Evolutionary conservation across 169 alveolate species (phyloP).

Genomic region (Cyclospora cayetanensis): DNA sequence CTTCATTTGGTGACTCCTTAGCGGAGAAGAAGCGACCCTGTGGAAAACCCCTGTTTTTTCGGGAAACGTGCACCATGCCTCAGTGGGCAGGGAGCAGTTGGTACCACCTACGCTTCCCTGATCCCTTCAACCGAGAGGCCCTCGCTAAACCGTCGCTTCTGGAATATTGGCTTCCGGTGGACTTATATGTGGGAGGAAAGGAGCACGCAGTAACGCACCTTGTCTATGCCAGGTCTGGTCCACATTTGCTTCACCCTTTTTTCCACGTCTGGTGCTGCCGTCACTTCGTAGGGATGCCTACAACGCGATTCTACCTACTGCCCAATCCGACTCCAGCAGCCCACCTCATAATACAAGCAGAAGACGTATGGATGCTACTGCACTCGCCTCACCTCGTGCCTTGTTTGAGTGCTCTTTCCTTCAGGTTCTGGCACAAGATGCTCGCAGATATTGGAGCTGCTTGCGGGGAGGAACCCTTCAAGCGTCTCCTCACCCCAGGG

Average conservation of each 20-base stretch:
- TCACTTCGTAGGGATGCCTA: not conserved
- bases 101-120: slow-evolving; percentile 91
- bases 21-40: not conserved
- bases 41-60: not conserved
- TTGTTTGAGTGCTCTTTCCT: not conserved
- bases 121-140: slow-evolving; percentile 78
- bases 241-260: not conserved
- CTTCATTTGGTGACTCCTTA: not conserved
- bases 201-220: slow-evolving; percentile 95
- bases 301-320: not conserved
- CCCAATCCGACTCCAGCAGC: not conserved
- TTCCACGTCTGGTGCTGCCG: too few species aligned
- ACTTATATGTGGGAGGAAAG: slow-evolving; percentile 93
- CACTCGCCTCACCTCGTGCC: too few species aligned
- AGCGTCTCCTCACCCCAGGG: slow-evolving; percentile 88
- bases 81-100: slow-evolving; percentile 96
- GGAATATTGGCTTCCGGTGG: slow-evolving; percentile 93
- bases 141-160: slow-evolving; percentile 57
- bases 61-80: slow-evolving; percentile 92
- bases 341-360: too few species aligned
- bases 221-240: slow-evolving; percentile 84
- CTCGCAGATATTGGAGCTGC: slow-evolving; percentile 83
- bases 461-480: slow-evolving; percentile 88
- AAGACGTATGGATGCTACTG: not conserved
- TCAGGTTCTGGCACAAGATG: slow-evolving; percentile 91